Evolutionary conservation across 345 rosid genomes (phyloP).

Genomic region (Combretum micranthum): DNA sequence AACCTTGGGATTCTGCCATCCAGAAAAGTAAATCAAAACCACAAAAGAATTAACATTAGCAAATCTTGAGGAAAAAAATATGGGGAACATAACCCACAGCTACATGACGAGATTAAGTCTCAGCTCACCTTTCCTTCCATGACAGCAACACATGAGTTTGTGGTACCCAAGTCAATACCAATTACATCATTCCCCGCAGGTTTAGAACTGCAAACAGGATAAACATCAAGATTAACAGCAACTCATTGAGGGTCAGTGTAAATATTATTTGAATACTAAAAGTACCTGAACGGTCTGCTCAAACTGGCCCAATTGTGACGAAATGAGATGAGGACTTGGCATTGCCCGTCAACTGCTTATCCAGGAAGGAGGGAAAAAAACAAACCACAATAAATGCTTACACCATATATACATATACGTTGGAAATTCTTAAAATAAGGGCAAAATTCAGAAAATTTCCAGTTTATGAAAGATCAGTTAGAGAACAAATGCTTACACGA

Average conservation of each 20-base stretch:
- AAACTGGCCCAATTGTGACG: constrained; percentile 6
- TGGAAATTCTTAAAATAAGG: background rate
- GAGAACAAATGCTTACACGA: too few relatives aligned
- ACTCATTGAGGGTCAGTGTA: background rate
- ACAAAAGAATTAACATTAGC: background rate
- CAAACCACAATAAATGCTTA: background rate
- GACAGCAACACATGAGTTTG: constrained; percentile 21
- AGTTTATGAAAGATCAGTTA: too few relatives aligned
- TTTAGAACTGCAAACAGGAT: constrained; percentile 6
- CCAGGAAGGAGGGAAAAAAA: background rate
- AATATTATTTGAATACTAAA: too few relatives aligned
- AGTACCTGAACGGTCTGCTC: constrained; percentile 12
- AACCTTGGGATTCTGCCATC: constrained; percentile 59
- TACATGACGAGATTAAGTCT: background rate
- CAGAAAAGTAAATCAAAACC: background rate
- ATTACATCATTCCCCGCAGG: constrained; percentile 17
- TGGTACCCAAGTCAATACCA: constrained; percentile 20
- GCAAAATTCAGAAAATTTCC: too few relatives aligned
- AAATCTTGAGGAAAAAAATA: background rate
- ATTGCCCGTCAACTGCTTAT: constrained; percentile 6
- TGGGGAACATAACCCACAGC: background rate
- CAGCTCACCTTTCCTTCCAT: constrained; percentile 24
- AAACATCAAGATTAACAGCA: background rate
- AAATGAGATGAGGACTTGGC: background rate
- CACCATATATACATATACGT: background rate